phyloP scores from a whole-genome alignment of 176 grass and related monocot genomes.

The Zizania latifolia region DNA sequence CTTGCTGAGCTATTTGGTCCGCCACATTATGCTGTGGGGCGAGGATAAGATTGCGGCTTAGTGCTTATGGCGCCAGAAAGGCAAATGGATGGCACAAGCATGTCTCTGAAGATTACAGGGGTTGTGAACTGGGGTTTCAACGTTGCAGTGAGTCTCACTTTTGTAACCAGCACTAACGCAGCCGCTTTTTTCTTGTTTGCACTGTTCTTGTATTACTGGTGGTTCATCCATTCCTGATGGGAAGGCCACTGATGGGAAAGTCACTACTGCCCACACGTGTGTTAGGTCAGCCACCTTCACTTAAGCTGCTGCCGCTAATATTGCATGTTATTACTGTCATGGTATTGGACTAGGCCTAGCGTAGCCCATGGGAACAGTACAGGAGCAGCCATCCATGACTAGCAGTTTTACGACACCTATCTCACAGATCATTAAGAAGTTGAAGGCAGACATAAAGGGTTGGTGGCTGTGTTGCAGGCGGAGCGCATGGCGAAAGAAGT shows the following conservation, averaged over 20 bases:
- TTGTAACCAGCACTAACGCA: not conserved
- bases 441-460: no score
- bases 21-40: not conserved
- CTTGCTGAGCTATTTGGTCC: not conserved
- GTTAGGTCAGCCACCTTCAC: not conserved
- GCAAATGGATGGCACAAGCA: not conserved
- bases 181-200: not conserved
- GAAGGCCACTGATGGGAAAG: no score
- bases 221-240: not conserved
- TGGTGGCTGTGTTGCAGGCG: no score
- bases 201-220: not conserved
- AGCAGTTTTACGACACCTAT: no score
- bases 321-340: not conserved
- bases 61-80: constrained; percentile 7
- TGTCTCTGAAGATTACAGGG: not conserved
- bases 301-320: not conserved
- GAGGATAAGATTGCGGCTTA: constrained; percentile 19
- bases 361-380: no score
- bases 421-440: no score
- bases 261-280: not conserved
- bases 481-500: no score
- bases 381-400: no score
- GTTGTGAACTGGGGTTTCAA: not conserved
- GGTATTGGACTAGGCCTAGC: no score
- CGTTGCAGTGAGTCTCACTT: constrained; percentile 17